These are phyloP conservation scores for Geranium rotundifolium DNA, from an alignment of 345 rosid species.

Conservation along the genomic window DNA sequence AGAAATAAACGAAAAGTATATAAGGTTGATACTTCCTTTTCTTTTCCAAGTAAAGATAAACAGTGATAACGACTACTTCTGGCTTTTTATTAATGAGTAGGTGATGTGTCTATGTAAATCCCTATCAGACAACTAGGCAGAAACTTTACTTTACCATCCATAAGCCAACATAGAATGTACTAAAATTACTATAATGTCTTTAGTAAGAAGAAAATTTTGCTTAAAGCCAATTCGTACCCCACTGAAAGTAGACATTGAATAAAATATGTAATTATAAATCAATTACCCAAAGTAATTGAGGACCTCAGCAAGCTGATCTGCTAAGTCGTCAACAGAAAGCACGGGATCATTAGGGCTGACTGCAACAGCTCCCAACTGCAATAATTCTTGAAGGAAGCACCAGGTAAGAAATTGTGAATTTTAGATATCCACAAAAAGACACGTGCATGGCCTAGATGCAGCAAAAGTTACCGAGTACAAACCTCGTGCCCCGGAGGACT, in stretches of 20 bases:
- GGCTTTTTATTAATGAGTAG: slow-evolving; percentile 1
- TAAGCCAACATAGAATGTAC: slow-evolving; percentile 6
- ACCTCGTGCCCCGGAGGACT: slow-evolving; percentile 98
- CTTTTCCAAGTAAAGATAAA: slow-evolving; percentile 3
- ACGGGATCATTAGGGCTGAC: slow-evolving; percentile 44
- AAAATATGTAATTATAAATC: background rate
- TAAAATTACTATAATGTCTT: background rate
- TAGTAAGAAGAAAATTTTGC: background rate
- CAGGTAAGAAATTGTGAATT: slow-evolving; percentile 42
- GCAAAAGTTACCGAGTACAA: slow-evolving; percentile 23
- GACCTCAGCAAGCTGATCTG: slow-evolving; percentile 82
- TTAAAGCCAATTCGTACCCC: background rate
- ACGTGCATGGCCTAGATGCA: background rate
- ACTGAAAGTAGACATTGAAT: slow-evolving; percentile 1
- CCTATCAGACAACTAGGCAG: slow-evolving; percentile 10
- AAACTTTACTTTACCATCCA: background rate
- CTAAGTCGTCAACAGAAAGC: slow-evolving; percentile 85
- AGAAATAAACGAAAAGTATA: background rate
- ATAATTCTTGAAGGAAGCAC: slow-evolving; percentile 53
- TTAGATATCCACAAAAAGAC: slow-evolving; percentile 8
- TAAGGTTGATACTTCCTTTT: slow-evolving; percentile 5
- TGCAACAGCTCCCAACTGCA: slow-evolving; percentile 89
- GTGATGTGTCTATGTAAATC: slow-evolving; percentile 7
- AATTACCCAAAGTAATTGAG: slow-evolving; percentile 88
- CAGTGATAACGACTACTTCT: slow-evolving; percentile 4